Conservation (phyloP, 1,284 basidiomycete species). For the Naganishia albida region DNA sequence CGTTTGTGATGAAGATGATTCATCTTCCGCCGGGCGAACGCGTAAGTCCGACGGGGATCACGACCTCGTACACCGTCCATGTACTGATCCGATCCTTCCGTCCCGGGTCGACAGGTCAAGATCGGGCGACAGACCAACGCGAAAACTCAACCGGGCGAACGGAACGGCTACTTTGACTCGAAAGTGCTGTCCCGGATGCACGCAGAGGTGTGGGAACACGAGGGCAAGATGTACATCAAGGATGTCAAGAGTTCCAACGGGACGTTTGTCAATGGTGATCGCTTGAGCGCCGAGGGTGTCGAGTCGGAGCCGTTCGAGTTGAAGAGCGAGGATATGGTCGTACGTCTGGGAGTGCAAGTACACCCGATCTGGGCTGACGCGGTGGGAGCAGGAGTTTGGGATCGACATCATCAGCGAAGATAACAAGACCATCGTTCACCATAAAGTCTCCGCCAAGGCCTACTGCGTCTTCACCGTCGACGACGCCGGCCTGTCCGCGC, state of each 20-base stretch:
- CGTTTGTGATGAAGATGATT: slow-evolving; percentile 95
- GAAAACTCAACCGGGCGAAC: slow-evolving; percentile 90
- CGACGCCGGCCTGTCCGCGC: slow-evolving; percentile 61
- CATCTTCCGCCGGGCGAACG: slow-evolving; percentile 63
- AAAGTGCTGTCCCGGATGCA: slow-evolving; percentile 95
- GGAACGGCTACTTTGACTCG: slow-evolving; percentile 96
- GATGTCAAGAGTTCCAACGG: slow-evolving; percentile 98
- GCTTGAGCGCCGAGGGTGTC: slow-evolving; percentile 83
- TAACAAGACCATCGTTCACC: slow-evolving; percentile 96
- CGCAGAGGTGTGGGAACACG: slow-evolving; percentile 82
- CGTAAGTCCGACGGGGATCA: slow-evolving; percentile 39
- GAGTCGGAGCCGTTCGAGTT: slow-evolving; percentile 94
- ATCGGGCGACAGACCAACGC: slow-evolving; percentile 98
- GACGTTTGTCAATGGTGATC: slow-evolving; percentile 95
- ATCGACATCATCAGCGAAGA: slow-evolving; percentile 99
- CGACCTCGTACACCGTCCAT: neutral
- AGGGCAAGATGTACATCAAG: slow-evolving; percentile 85
- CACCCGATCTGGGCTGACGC: neutral
- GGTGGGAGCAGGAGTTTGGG: slow-evolving; percentile 78
- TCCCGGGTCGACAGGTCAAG: slow-evolving; percentile 60
- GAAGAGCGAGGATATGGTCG: slow-evolving; percentile 88
- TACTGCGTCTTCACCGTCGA: slow-evolving; percentile 84
- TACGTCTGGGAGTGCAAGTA: slow-evolving; percentile 45
- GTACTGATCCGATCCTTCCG: neutral
- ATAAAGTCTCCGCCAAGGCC: slow-evolving; percentile 94